Percentiles rank a stretch among this genome's conserved stretches.
phyloP scores from a whole-genome alignment of 805 yeast genomes.

The Wickerhamiella azymoides region DNA sequence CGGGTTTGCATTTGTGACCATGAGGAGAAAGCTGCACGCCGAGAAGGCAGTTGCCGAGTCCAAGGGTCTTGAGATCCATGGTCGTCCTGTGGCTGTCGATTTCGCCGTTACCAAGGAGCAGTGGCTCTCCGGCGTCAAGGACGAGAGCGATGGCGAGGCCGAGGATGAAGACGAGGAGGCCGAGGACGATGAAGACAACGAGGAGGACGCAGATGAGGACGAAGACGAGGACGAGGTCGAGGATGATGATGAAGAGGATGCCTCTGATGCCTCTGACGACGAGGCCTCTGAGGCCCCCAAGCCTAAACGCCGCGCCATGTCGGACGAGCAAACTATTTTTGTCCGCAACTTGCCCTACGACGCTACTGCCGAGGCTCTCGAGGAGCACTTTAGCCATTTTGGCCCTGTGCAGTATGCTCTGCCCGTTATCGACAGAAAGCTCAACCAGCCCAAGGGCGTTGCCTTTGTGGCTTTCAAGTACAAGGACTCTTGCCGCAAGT shows the following conservation, averaged over 20 bases:
- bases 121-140: slow-evolving; percentile 39
- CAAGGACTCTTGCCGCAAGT: slow-evolving; percentile 47
- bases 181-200: slow-evolving; percentile 28
- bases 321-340: slow-evolving; percentile 44
- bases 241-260: slow-evolving; percentile 22
- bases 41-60: slow-evolving; percentile 64
- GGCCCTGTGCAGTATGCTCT: slow-evolving; percentile 87
- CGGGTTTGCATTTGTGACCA: slow-evolving; percentile 90
- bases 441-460: slow-evolving; percentile 83
- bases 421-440: slow-evolving; percentile 75
- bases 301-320: slow-evolving; percentile 23
- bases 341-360: slow-evolving; percentile 92
- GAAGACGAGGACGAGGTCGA: slow-evolving; percentile 24
- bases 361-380: slow-evolving; percentile 66
- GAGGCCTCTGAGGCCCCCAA: slow-evolving; percentile 20
- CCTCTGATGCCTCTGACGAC: slow-evolving; percentile 25
- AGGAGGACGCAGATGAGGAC: slow-evolving; percentile 23
- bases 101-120: slow-evolving; percentile 78
- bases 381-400: slow-evolving; percentile 65
- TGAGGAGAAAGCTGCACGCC: slow-evolving; percentile 70
- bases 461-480: slow-evolving; percentile 81
- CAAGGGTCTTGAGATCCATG: slow-evolving; percentile 67
- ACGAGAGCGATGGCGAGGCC: slow-evolving; percentile 29
- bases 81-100: slow-evolving; percentile 86
- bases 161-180: slow-evolving; percentile 29